Evolutionary conservation across 805 yeast species (phyloP), one percentile per base, ranked within the genome.

Genomic region (Diddensiella santjacobensis): DNA sequence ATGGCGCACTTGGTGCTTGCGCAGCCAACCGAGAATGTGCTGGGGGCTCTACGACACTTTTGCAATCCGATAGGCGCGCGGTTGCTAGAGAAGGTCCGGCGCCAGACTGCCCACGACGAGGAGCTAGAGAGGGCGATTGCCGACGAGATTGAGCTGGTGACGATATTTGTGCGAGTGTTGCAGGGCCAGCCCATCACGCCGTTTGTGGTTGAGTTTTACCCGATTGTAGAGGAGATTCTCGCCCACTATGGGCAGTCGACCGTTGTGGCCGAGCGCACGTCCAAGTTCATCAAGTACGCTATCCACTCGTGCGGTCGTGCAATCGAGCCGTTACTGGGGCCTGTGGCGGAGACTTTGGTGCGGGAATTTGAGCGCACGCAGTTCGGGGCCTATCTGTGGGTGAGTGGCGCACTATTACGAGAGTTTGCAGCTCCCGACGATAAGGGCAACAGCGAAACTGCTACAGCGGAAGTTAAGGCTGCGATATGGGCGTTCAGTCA

Each of bases 371-470:
- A 80, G 40, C 68, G 69, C 22, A 83, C 84, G 18, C 77, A 80
- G 30, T 78, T 70, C 59, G 97, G 96, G 3, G 87, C 96, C 63
- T 89, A 84, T 61, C 68, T 90, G 48, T 90, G 95, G 93, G 91
- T 87, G 11, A 83, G 95, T 2, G 97, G 96, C 5, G 59, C 63
- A 13, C 74, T 84, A 6, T 70, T 89, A 45, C 79, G 86, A 48
- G 91, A 87, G 51, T 90, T 74, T 65, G 47, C 51, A 8, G 13
- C 31, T 13, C 11, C 8, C 8, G 31, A 26, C 13, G 13, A 26
- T 13, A 26, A 13, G 11, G 31, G 31, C 13, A 26, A 13, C 31
- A 26, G 31, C 31, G 13, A 26, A 13, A 13, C 31, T 8, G 13
- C 8, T 8, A 65, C 68, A n/a, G 73, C 63, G 5, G 73, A 70